phyloP scores from a whole-genome alignment of 768 basidiomycete species.

The Leccinum rimulosum region DNA sequence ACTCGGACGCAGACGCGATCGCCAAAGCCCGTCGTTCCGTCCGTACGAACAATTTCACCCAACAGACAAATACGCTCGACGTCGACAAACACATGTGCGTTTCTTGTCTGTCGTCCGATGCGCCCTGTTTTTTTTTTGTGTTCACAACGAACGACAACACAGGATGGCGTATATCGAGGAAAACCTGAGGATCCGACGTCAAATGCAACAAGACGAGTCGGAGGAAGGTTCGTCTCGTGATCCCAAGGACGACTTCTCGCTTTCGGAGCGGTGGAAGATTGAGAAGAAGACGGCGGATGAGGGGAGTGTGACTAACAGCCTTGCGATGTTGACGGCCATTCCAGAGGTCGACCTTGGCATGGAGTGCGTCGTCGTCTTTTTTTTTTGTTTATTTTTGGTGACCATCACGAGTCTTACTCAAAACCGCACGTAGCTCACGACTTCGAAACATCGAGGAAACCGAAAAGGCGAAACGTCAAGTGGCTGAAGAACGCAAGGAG shows the following conservation, averaged over 20 bases:
- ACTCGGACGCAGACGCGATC: slow-evolving; percentile 44
- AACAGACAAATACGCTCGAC: slow-evolving; percentile 93
- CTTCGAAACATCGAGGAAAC: slow-evolving; percentile 97
- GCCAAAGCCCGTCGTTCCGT: slow-evolving; percentile 73
- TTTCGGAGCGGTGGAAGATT: slow-evolving; percentile 62
- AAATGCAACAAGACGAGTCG: slow-evolving; percentile 46
- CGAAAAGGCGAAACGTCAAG: slow-evolving; percentile 89
- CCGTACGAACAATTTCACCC: slow-evolving; percentile 90
- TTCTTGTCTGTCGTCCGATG: not conserved
- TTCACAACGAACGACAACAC: not conserved
- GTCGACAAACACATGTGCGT: slow-evolving; percentile 97
- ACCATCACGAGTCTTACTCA: no score
- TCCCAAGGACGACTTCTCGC: slow-evolving; percentile 73
- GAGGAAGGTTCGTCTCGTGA: slow-evolving; percentile 43
- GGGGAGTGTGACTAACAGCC: slow-evolving; percentile 88
- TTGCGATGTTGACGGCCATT: slow-evolving; percentile 96
- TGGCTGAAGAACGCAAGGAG: slow-evolving; percentile 70
- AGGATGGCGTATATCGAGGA: slow-evolving; percentile 98
- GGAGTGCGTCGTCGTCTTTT: slow-evolving; percentile 63
- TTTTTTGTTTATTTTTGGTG: not conserved
- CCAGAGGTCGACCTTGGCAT: slow-evolving; percentile 98
- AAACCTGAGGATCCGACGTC: slow-evolving; percentile 77
- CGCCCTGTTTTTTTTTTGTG: not conserved
- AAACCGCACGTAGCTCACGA: slow-evolving; percentile 53
- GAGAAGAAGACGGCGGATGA: slow-evolving; percentile 67